Evolutionary conservation across 2,329 filamentous ascomycete species (phyloP).

Genomic region (Huntiella omanensis): DNA sequence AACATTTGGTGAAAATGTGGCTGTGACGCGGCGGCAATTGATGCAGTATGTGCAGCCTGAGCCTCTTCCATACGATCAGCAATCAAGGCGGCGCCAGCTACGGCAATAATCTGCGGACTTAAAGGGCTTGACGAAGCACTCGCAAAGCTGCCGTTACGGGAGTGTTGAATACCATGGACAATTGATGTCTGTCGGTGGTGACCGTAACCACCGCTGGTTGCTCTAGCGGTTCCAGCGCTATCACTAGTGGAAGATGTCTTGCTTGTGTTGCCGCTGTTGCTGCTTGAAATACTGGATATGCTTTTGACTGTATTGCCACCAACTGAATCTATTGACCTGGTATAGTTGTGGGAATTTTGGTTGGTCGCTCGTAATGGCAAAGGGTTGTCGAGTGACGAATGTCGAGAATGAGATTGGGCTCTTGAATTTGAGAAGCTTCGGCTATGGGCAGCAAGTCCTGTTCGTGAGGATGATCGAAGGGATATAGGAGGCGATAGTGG

Average conservation of each 20-base stretch:
- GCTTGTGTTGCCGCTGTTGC: background rate
- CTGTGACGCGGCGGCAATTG: background rate
- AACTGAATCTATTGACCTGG: constrained; percentile 23
- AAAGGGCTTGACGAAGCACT: constrained; percentile 68
- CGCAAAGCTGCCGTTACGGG: constrained; percentile 69
- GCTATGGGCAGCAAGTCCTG: constrained; percentile 17
- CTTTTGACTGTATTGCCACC: constrained; percentile 11
- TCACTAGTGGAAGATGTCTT: background rate
- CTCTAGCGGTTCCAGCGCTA: constrained; percentile 17
- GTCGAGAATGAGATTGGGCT: constrained; percentile 31
- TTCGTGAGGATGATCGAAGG: background rate
- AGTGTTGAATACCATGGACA: constrained; percentile 89
- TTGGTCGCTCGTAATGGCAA: constrained; percentile 17
- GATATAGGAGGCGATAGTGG: background rate
- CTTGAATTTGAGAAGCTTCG: constrained; percentile 27
- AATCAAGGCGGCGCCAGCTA: constrained; percentile 37
- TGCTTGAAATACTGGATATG: background rate
- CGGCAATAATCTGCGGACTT: constrained; percentile 69
- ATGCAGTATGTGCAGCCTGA: background rate
- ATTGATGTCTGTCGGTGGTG: constrained; percentile 95
- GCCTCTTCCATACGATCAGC: constrained; percentile 31
- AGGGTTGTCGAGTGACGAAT: constrained; percentile 38
- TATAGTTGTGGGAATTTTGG: constrained; percentile 17
- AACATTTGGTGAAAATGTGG: background rate
- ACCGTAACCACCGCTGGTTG: constrained; percentile 44